Evolutionary conservation across 2,329 filamentous ascomycete species (phyloP).

Genomic region (Paracoccidioides lutzii): DNA sequence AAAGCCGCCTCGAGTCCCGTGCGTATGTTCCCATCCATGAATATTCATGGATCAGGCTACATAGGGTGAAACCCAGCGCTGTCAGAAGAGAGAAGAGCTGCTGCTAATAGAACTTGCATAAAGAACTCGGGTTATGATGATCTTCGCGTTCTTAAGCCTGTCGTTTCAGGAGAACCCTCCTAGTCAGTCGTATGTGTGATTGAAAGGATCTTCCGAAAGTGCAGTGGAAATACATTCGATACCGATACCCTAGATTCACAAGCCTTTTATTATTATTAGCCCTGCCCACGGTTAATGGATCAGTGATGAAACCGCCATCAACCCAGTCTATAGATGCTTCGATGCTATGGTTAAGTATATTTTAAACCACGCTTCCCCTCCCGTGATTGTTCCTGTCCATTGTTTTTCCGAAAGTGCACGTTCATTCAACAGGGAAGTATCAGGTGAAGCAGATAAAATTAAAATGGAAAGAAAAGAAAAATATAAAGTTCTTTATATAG

Average conservation of each 20-base stretch:
- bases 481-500: background rate
- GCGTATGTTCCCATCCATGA: too few species aligned
- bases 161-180: too few species aligned
- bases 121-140: too few species aligned
- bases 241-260: background rate
- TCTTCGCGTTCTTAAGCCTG: too few species aligned
- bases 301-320: too few species aligned
- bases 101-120: too few species aligned
- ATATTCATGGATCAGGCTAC: too few species aligned
- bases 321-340: background rate
- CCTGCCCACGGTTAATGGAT: background rate
- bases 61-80: too few species aligned
- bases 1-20: too few species aligned
- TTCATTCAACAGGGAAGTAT: background rate
- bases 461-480: background rate
- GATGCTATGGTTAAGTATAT: background rate
- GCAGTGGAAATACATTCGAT: background rate
- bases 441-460: background rate
- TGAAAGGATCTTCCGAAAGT: background rate
- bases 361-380: background rate
- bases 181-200: background rate
- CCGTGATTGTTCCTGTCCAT: background rate
- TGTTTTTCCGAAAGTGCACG: background rate
- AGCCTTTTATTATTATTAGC: background rate
- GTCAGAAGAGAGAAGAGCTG: too few species aligned